A percentile compares a stretch with the other conserved stretches of the same genome.
Evolutionary conservation across 2,329 filamentous ascomycete genomes (phyloP).

Genomic region (Fusarium temperatum): DNA sequence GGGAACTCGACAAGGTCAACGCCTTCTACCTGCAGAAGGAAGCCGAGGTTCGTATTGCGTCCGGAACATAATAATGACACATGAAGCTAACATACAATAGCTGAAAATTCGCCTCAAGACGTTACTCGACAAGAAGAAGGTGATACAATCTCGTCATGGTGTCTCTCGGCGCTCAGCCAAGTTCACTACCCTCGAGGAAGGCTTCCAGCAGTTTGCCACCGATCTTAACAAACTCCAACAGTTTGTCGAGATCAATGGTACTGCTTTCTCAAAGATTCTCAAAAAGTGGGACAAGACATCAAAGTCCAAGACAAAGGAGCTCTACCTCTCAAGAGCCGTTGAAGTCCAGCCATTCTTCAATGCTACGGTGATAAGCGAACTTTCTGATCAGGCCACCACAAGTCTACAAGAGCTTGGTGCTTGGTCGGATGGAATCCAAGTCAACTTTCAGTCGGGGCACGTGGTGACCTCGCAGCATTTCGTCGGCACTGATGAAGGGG

Average conservation of each 20-base stretch:
- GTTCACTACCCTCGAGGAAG: slow-evolving; percentile 94
- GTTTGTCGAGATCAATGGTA: slow-evolving; percentile 98
- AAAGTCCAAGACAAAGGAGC: slow-evolving; percentile 97
- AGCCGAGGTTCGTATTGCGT: slow-evolving; percentile 75
- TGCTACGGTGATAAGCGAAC: slow-evolving; percentile 92
- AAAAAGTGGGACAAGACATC: slow-evolving; percentile 99
- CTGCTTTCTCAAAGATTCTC: slow-evolving; percentile 96
- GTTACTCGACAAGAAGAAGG: slow-evolving; percentile 92
- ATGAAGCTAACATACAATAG: slow-evolving; percentile 55
- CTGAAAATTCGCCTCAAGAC: slow-evolving; percentile 93
- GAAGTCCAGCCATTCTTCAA: slow-evolving; percentile 99
- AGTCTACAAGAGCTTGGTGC: slow-evolving; percentile 93
- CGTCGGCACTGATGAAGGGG: slow-evolving; percentile 82
- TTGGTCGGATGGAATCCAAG: slow-evolving; percentile 95
- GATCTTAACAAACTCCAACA: slow-evolving; percentile 98
- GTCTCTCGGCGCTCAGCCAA: slow-evolving; percentile 89
- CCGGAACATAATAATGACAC: background rate
- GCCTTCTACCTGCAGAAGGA: slow-evolving; percentile 98
- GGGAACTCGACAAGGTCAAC: slow-evolving; percentile 98
- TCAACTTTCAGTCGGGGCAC: slow-evolving; percentile 79
- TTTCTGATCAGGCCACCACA: slow-evolving; percentile 97
- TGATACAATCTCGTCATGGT: slow-evolving; percentile 82
- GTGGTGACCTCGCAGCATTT: slow-evolving; percentile 73
- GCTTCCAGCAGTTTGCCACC: slow-evolving; percentile 95
- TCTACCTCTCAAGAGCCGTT: slow-evolving; percentile 94